phyloP scores from a whole-genome alignment of 495 filamentous ascomycete species.

The Pseudevernia furfuracea region DNA sequence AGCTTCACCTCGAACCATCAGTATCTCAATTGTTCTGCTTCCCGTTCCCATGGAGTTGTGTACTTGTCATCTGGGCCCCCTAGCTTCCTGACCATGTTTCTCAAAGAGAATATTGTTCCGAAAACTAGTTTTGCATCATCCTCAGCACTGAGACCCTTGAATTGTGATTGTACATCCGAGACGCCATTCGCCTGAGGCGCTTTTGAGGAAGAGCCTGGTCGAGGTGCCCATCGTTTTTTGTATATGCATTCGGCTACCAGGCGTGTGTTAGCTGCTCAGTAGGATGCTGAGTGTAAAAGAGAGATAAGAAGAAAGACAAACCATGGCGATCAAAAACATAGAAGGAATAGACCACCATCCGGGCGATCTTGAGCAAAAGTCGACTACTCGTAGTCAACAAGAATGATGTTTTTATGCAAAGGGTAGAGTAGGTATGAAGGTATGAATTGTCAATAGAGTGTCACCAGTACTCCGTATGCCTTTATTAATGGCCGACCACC shows the following conservation, averaged over 20 bases:
- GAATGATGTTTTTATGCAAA: neutral
- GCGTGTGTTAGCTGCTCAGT: constrained; percentile 1
- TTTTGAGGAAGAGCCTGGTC: constrained; percentile 39
- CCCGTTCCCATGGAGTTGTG: constrained; percentile 12
- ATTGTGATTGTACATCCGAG: constrained; percentile 32
- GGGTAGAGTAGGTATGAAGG: no score
- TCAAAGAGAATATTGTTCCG: constrained; percentile 87
- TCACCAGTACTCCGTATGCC: no score
- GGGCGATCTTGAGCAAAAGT: constrained; percentile 14
- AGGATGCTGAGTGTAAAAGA: neutral
- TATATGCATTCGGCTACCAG: constrained; percentile 97
- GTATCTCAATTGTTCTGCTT: constrained; percentile 5
- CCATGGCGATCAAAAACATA: constrained; percentile 99
- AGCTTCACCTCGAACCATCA: constrained; percentile 45
- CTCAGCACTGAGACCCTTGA: constrained; percentile 50
- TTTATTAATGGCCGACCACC: no score
- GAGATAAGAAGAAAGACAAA: constrained; percentile 37
- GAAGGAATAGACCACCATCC: constrained; percentile 92
- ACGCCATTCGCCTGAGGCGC: constrained; percentile 35
- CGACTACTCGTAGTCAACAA: constrained; percentile 9
- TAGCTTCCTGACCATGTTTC: constrained; percentile 94
- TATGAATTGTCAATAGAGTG: no score
- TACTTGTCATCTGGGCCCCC: constrained; percentile 80
- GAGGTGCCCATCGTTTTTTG: constrained; percentile 66
- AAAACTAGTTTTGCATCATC: constrained; percentile 97